Evolutionary conservation across 805 yeast genomes (phyloP), one percentile per base, ranked within the genome.

Genomic region (Debaryomyces prosopidis): DNA sequence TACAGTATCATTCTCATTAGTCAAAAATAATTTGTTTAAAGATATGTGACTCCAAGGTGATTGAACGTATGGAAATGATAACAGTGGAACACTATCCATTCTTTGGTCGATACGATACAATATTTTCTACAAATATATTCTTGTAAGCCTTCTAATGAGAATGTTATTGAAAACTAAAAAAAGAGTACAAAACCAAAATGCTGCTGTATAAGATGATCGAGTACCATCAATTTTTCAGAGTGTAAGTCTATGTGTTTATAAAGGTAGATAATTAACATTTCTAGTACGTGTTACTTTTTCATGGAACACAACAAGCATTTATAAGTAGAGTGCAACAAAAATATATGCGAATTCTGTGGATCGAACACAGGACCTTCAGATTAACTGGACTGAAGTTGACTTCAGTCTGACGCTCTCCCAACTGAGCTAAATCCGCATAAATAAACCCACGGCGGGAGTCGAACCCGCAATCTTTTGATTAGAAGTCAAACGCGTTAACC

Each of bases 401-500:
- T 62, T 62, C 67, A 62, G 67, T 62, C 67, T 60, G 65, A 60
- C 66, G 66, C 66, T 62, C 66, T 60, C 65, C 66, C 65, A 61
- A 60, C 66, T 60, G 66, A 62, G 65, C 66, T 60, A 62, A 62
- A 58, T 47, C 65, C 65, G 65, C 65, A 48, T 5, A 39, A 30
- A 30, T 40, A 55, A 66, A 66, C 71, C 71, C 71, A 67, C 63
- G 71, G 63, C 73, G 71, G 66, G 82, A 76, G 79, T 77, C 82
- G 82, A 77, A 77, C 82, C 79, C 81, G 75, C 76, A 77, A 76
- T 77, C 81, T 76, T 75, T 76, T 77, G 82, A 77, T 77, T 76
- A 77, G 81, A 77, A 77, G 81, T 77, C 81, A 77, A 77, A 77
- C 79, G 82, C 81, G 82, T 75, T 77, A 76, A 77, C 82, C 81